These are phyloP conservation scores for Aleurites moluccanus DNA, from an alignment of 441 rosid species.

Conservation along the genomic window DNA sequence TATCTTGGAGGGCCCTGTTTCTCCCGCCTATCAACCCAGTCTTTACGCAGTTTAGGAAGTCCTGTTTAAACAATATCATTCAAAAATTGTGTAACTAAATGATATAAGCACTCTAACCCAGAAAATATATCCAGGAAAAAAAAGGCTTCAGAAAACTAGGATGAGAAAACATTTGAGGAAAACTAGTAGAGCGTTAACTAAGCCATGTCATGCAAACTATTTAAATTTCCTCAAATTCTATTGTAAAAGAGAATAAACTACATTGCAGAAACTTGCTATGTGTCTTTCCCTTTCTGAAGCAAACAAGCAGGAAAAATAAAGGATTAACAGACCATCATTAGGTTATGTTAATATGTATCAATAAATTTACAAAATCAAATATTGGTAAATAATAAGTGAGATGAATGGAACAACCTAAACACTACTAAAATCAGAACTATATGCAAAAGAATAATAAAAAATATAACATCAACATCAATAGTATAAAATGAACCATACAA, in stretches of 20 bases:
- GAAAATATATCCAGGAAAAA: not conserved
- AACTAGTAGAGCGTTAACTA: not conserved
- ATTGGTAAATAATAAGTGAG: not conserved
- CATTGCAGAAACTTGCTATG: not conserved
- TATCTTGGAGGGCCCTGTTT: conserved; percentile 72
- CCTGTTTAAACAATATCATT: conserved; percentile 45
- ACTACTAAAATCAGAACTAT: not conserved
- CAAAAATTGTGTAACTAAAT: conserved; percentile 8
- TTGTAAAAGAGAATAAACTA: not conserved
- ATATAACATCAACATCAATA: too few relatives aligned
- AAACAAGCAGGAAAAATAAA: not conserved
- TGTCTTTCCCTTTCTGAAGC: not conserved
- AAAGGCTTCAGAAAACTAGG: not conserved
- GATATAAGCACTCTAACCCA: not conserved
- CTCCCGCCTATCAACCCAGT: conserved; percentile 82
- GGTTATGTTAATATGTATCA: not conserved
- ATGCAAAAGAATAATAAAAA: not conserved
- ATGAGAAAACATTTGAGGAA: not conserved
- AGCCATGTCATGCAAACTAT: not conserved
- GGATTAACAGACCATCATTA: not conserved
- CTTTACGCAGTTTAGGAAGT: conserved; percentile 82
- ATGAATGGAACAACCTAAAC: not conserved
- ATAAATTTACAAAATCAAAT: not conserved
- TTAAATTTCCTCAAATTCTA: not conserved
- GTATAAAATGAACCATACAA: too few relatives aligned